Base-by-base conservation (phyloP, 805 yeast species). In the Zygosaccharomyces pseudorouxii region DNA sequence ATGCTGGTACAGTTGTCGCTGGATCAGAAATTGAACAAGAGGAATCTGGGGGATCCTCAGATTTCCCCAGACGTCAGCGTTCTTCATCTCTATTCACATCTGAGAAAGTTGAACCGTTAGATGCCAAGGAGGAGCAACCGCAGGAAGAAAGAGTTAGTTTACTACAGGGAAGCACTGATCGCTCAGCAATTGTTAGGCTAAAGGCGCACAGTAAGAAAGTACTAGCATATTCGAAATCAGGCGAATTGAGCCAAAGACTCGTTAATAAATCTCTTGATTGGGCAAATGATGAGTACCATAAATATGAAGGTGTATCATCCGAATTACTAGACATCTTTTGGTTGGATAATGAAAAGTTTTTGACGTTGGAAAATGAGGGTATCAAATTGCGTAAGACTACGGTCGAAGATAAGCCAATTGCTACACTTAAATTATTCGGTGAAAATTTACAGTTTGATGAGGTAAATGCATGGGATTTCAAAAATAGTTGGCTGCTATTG, bases 401-500 rank as follows among this genome's bases (percentile, higher is more conserved):
- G 3, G 38, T 45, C 3, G 47, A 49, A 12, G 45, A 43, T 14
- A 48, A 49, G 14, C 55, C 60, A 3, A 29, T 54, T 10, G 38
- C 48, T n/a, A n/a, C 39, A 49, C 19, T 45, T 51, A 28, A 47
- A 48, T 33, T 56, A 6, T 58, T 58, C 40, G 42, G 37, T 19
- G 45, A 40, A 14, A 49, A 45, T 5, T 41, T 47, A 18, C 38
- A 41, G 12, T 50, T 51, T 30, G 41, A 55, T 5, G 55, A 55
- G 18, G 52, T 62, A n/a, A 49, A 37, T 4, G 49, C 48, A 18
- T 46, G 60, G 18, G 66, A 58, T 38, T 65, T 57, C 48, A 60
- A 60, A 43, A 64, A 61, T 45, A 59, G 57, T 43, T 60, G 64
- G 61, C 49, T 65, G 22, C 47, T 64, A 20, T 38, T 65, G n/a